Conservation (phyloP, 345 rosid genomes). For the Eucalyptus victrix region DNA sequence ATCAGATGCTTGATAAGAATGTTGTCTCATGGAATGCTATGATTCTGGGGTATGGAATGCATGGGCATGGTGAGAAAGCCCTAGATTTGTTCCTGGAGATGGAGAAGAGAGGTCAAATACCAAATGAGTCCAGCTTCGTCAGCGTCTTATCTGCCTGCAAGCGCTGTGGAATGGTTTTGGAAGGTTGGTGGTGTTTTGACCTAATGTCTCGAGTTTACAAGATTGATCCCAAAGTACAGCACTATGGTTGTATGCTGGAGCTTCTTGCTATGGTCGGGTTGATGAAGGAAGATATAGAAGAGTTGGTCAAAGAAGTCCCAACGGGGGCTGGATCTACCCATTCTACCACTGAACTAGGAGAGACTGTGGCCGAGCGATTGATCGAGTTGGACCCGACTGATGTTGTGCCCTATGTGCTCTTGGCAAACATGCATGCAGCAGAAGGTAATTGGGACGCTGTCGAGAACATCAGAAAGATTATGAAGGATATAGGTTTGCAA, state of each 20-base stretch:
- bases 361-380: constrained; percentile 30
- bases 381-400: constrained; percentile 32
- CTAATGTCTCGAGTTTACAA: constrained; percentile 37
- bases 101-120: constrained; percentile 30
- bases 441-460: constrained; percentile 44
- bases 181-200: constrained; percentile 64
- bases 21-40: constrained; percentile 19
- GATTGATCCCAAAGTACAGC: constrained; percentile 38
- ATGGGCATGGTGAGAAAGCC: constrained; percentile 33
- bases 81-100: constrained; percentile 35
- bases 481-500: constrained; percentile 20
- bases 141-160: constrained; percentile 45
- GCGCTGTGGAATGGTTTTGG: constrained; percentile 37
- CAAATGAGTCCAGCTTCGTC: constrained; percentile 40
- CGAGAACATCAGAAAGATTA: constrained; percentile 31
- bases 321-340: constrained; percentile 12
- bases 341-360: constrained; percentile 23
- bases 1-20: constrained; percentile 13
- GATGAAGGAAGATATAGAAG: constrained; percentile 17
- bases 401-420: constrained; percentile 31
- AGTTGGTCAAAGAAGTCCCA: constrained; percentile 8
- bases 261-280: constrained; percentile 41
- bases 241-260: constrained; percentile 50
- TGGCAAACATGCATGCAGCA: constrained; percentile 35
- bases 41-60: constrained; percentile 24